Base-by-base conservation (phyloP, 2,329 filamentous ascomycete genomes). In the Fusarium sterilihyphosum region DNA sequence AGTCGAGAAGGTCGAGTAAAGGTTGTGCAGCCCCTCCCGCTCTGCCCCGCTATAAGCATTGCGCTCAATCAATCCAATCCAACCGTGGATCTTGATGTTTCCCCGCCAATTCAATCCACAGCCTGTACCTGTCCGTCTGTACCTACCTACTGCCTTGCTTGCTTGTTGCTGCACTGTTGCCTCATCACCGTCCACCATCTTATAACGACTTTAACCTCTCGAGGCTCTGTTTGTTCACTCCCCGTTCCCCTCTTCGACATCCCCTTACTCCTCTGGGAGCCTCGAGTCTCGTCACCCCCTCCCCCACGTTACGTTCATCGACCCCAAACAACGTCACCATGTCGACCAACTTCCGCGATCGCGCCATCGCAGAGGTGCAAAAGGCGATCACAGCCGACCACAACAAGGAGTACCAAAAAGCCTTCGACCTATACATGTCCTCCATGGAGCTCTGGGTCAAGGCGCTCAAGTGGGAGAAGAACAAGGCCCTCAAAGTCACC, bases 381-480 rank as follows among this genome's bases (percentile, higher is more conserved):
- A 97, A 97, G 85, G 96, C 96, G 77, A 98, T 99, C 86, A 95
- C 98, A 83, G 92, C 93, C 79, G 96, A 99, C 86, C 97, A 96
- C 77, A 93, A 94, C 52, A 95, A 94, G 82, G 94, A 98, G 82
- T 99, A 99, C 85, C 95, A 98, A 80, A 96, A 97, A 84, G 96
- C 96, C 65, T 98, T 98, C 83, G 94, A 98, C 82, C 89, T 93
- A 73, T 99, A 99, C 90, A 98, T 98, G 87, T 92, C 94, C 77
- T 92, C 96, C 59, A 93, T 99, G 78, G 96, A 99, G 85, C 91
- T 98, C 67, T 99, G 98, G 88, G 98, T 99, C 93, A 93, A 98
- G 71, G 96, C 96, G 40, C 89, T 99, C 70, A 99, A 99, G 88
- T 99, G 96, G 96, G 96, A 99, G 87, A 99, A 98, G 90, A 98